These are phyloP conservation scores for Arthroderma sp. DNA, from an alignment of 2,329 filamentous ascomycete species.

Conservation along the genomic window DNA sequence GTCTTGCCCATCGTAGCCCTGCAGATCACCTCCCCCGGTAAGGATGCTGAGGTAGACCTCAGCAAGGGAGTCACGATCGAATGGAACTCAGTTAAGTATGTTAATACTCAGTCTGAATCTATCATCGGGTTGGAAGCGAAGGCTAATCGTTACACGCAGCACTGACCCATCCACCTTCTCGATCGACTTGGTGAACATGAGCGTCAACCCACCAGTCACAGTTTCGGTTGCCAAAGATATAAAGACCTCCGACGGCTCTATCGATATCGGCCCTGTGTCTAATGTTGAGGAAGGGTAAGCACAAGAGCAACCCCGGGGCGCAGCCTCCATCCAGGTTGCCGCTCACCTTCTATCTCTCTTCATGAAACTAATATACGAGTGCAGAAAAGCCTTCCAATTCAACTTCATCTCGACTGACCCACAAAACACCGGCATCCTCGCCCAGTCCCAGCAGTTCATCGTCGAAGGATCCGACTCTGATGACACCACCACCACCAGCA, in stretches of 20 bases:
- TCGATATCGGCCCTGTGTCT: constrained; percentile 1
- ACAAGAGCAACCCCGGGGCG: not conserved
- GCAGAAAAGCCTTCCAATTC: constrained; percentile 28
- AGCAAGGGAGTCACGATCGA: constrained; percentile 24
- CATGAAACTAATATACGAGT: not conserved
- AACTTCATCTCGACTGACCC: constrained; percentile 25
- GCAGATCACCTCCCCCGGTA: constrained; percentile 2
- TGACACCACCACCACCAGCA: not conserved
- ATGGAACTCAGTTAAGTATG: constrained; percentile 27
- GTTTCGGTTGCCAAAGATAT: constrained; percentile 23
- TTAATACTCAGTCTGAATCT: not conserved
- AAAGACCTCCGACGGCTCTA: constrained; percentile 19
- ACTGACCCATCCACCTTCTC: constrained; percentile 29
- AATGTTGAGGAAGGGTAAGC: constrained; percentile 3
- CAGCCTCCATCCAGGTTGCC: not conserved
- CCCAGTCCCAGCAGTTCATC: constrained; percentile 27
- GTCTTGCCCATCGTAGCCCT: constrained; percentile 1
- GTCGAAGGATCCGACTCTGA: constrained; percentile 9
- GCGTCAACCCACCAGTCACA: constrained; percentile 21
- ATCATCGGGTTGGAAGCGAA: not conserved
- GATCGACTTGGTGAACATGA: constrained; percentile 31
- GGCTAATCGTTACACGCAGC: constrained; percentile 13
- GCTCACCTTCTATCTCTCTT: not conserved
- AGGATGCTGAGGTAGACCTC: constrained; percentile 24
- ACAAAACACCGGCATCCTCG: constrained; percentile 28